Evolutionary conservation across 768 basidiomycete species (phyloP), one percentile per base, ranked within the genome.

Genomic region (Royoungia palumana): DNA sequence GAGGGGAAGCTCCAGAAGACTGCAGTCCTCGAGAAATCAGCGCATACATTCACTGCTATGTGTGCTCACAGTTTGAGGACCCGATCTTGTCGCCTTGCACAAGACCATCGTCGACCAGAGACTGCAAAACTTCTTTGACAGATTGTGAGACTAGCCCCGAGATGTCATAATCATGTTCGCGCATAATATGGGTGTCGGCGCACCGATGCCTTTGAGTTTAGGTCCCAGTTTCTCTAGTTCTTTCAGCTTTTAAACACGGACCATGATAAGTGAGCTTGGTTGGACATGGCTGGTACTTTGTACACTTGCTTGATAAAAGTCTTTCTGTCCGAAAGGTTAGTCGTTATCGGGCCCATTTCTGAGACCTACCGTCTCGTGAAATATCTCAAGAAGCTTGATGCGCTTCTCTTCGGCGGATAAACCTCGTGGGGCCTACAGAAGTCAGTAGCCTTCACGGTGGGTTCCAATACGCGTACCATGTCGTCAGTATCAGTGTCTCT

Each of bases 1-100:
- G 90, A 93, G 14, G 93, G 93, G 64, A 96, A 95, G 60, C 89
- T 89, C 94, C 94, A 96, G 66, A 90, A 95, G 70, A 94, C 93
- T 94, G 19, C 28, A 28, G 17, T 14, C 17, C 2, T 39, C 40
- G 36, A 54, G 50, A 39, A 16, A 45, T 47, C 36, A 46, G 46
- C 62, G 66, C 54, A 67, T 61, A 58, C 47, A 61, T 42, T 16
- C 51, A 47, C 38, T 49, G 42, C 24, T 7, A 1, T 51, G 38
- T 9, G 16, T 17, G 69, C 85, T 58, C 63, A 92, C 94, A 96
- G 63, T 95, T 96, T 4, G 90, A 91, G 9, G 93, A 88, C 27
- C 94, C 94, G 48, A 95, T 94, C 70, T 97, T 97, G 67, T 97
- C 94, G 38, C 74, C 75, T 62, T 88, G 83, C 20, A 95, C 91